A percentile compares a stretch with the other conserved stretches of the same genome.
These are phyloP conservation scores for Termitomyces sp. DNA, from an alignment of 768 basidiomycete genomes.

Conservation along the genomic window DNA sequence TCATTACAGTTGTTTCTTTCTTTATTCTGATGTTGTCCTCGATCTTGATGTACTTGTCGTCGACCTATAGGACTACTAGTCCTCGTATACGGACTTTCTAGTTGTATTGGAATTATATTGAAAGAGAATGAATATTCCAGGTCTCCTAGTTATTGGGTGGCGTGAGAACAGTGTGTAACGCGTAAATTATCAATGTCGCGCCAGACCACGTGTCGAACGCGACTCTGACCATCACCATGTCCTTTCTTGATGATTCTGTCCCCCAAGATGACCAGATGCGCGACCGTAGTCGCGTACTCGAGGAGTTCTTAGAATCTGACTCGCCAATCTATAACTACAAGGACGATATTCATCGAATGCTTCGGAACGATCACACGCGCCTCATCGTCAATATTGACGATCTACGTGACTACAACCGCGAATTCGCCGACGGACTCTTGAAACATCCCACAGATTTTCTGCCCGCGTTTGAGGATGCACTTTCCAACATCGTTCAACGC, in stretches of 20 bases:
- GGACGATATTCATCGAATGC: constrained; percentile 78
- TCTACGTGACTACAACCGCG: constrained; percentile 86
- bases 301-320: constrained; percentile 75
- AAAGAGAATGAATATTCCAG: no score
- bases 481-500: constrained; percentile 66
- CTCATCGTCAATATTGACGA: constrained; percentile 96
- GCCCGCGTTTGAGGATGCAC: constrained; percentile 85
- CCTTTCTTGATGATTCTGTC: constrained; percentile 50
- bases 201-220: not conserved
- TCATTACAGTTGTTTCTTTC: not conserved
- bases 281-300: constrained; percentile 74
- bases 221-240: constrained; percentile 24
- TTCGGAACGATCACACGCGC: constrained; percentile 77
- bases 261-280: constrained; percentile 67
- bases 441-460: constrained; percentile 84
- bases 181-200: not conserved
- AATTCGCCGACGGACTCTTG: constrained; percentile 82
- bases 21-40: not conserved
- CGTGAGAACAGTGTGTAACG: constrained; percentile 11
- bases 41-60: not conserved
- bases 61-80: not conserved
- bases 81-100: not conserved
- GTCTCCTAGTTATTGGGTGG: not conserved
- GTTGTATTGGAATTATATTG: not conserved
- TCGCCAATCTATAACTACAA: constrained; percentile 73